Evolutionary conservation across 352 stramenopile genomes (phyloP), one percentile per base, ranked within the genome.

Genomic region (Pythium phragmitis): DNA sequence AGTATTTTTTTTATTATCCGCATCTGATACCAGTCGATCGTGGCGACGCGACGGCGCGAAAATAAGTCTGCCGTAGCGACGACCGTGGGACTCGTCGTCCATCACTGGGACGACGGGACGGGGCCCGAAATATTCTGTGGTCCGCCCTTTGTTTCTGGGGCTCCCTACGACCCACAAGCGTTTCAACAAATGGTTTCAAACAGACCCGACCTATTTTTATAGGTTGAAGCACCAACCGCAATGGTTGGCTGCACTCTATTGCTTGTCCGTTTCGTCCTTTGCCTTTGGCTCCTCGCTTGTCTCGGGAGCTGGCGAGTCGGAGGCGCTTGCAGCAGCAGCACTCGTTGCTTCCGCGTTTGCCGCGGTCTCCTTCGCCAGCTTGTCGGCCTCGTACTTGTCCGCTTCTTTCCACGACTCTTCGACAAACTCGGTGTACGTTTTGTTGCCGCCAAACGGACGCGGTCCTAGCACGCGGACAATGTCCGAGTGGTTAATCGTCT

Each of bases 401-500:
- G 85, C 85, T 19, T 94, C 80, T 71, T 90, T 87, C 87, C 85
- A 93, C 42, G 82, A 92, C 63, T 95, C 87, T 65, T 95, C 87
- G 36, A 95, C 85, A 51, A 98, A 99, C 76, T 99, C 96, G 36
- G 96, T 90, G 86, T 99, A 99, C 53, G 87, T 94, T 72, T 96
- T 90, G 79, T 99, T 92, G 58, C 88, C 87, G 54, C 83, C 83
- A 72, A 98, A 99, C 41, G 96, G 96, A 60, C 97, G 89, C 13
- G 86, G 79, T 13, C 97, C 97, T 68, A 99, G 91, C 49, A 98
- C 78, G 46, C 96, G 85, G 48, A 98, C 84, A 52, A 99, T 97
- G 79, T 99, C 96, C 68, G 97, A 93, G 79, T 99, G 96, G 65
- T 98, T 99, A 69, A 99, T 99, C n/a, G 97, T 99, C 85, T 99